Percentiles rank a stretch among this genome's conserved stretches.
phyloP scores from a whole-genome alignment of 768 basidiomycete genomes.

The Scleroderma citrinum region DNA sequence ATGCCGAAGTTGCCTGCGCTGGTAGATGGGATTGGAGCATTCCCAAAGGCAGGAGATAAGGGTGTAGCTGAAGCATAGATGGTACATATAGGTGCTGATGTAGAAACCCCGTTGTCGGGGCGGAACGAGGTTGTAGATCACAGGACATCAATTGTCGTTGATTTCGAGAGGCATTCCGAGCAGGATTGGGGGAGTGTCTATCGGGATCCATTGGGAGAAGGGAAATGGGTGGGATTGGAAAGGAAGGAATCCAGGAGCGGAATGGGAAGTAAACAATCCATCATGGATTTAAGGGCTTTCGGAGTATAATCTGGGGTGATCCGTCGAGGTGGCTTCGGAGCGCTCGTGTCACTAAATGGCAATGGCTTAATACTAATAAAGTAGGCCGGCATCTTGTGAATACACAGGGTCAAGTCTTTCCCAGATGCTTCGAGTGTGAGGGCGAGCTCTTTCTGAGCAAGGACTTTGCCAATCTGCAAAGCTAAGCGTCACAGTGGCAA shows the following conservation, averaged over 20 bases:
- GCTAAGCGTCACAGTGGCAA: too few species aligned
- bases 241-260: slow-evolving; percentile 1
- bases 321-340: too few species aligned
- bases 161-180: slow-evolving; percentile 25
- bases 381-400: too few species aligned
- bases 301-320: too few species aligned
- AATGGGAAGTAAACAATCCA: slow-evolving; percentile 20
- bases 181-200: slow-evolving; percentile 30
- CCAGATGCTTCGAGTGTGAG: too few species aligned
- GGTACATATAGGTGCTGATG: slow-evolving; percentile 41
- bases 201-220: slow-evolving; percentile 31
- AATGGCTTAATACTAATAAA: too few species aligned
- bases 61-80: slow-evolving; percentile 64
- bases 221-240: slow-evolving; percentile 13
- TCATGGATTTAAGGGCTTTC: slow-evolving; percentile 18
- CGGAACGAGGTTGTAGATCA: slow-evolving; percentile 24
- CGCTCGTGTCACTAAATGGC: too few species aligned
- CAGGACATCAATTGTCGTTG: slow-evolving; percentile 22
- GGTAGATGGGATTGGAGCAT: slow-evolving; percentile 23
- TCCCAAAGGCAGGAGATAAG: slow-evolving; percentile 52
- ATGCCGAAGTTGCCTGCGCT: slow-evolving; percentile 20
- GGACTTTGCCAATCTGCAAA: too few species aligned
- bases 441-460: too few species aligned
- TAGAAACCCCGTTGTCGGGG: slow-evolving; percentile 15
- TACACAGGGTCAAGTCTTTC: too few species aligned